A percentile compares a stretch with the other conserved stretches of the same genome.
Evolutionary conservation across 345 rosid species (phyloP).

Genomic region (Clausena lansium): DNA sequence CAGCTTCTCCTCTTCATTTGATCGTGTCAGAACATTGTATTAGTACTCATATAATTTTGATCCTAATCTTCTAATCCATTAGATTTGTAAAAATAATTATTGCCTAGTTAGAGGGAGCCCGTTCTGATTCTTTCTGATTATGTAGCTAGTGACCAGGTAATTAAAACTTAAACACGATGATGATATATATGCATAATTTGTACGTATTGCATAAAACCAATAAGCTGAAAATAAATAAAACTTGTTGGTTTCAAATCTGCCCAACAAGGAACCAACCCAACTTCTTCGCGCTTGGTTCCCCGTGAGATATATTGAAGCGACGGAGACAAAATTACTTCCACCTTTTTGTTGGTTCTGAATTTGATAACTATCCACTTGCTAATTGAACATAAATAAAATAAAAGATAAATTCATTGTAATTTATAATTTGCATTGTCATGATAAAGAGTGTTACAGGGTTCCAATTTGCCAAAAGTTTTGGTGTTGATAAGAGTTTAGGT

Average conservation of each 20-base stretch:
- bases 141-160: not conserved
- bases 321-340: not conserved
- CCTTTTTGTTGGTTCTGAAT: not conserved
- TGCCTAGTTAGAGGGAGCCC: not conserved
- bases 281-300: not conserved
- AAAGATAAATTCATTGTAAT: no score
- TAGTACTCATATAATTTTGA: not conserved
- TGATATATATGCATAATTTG: not conserved
- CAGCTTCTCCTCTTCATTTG: not conserved
- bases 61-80: not conserved
- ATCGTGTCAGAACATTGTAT: not conserved
- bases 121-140: not conserved
- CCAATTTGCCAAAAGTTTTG: not conserved
- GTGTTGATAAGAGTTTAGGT: not conserved
- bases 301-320: not conserved
- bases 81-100: not conserved
- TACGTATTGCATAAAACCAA: not conserved
- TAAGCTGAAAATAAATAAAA: not conserved
- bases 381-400: not conserved
- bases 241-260: constrained; percentile 9
- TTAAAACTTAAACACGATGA: not conserved
- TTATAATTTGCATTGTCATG: not conserved
- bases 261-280: not conserved
- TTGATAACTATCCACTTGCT: not conserved
- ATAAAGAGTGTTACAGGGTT: not conserved